Base-by-base conservation (phyloP, 345 rosid genomes). In the Salix dunnii region DNA sequence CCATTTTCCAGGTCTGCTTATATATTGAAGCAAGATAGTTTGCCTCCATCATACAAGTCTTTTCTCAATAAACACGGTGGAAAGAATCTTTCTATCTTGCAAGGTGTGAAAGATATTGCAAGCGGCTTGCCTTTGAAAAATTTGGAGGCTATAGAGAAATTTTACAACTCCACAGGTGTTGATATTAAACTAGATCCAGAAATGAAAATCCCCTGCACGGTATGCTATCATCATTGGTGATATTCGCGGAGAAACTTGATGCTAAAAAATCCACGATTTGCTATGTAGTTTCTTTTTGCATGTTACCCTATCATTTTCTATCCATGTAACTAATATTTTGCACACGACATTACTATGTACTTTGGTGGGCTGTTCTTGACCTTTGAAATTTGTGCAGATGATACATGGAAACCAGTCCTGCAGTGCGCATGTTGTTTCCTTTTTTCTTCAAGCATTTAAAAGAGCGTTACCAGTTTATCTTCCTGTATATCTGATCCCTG, bases 51-150 rank as follows among this genome's bases (percentile, higher is more conserved):
- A 43, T 95, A 95, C 78, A 91, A 86, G 84, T 95, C 99, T 71
- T 93, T 93, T 82, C 94, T 93, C 81, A 91, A 85, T 80, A 89
- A 90, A 76, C 99, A 95, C 17, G 97, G 94, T 82, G 97, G 93
- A 75, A 95, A 95, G 79, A 90, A 91, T 83, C 69, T 68, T 36
- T 70, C 82, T 62, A 89, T 95, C 75, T 28, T 95, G 75, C 91
- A 93, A 79, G 96, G 97, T 14, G 88, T 95, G 18, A 91, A 93
- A 85, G 96, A 89, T 38, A 84, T 93, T 31, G 90, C 93, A 74
- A 85, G 84, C 4, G 88, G 89, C 67, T 77, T 88, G 74, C 94
- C 94, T 8, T 85, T 93, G 72, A 78, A 96, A 27, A 87, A 88
- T 80, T 89, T 95, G 86, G 81, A 79, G 67, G 86, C 83, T 18